Evolutionary conservation across 805 yeast genomes (phyloP), one percentile per base, ranked within the genome.

Genomic region (Hanseniaspora thailandica): DNA sequence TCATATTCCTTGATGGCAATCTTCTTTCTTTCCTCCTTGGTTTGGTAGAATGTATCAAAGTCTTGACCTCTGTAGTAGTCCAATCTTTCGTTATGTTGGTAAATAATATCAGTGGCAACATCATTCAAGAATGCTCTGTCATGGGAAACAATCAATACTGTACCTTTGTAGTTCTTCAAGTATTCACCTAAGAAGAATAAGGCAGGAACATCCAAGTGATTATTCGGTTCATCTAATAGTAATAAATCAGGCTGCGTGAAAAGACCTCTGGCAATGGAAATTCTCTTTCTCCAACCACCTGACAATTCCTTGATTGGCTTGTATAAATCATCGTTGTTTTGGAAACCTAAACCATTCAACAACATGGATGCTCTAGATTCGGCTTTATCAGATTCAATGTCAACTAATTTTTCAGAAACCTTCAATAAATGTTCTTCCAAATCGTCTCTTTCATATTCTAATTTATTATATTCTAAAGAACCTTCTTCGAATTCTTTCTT

Each of bases 211-310:
- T 93, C 99, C 95, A 93, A 85, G 96, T 89, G 93, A 82, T 93
- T 93, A 57, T 97, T 89, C 63, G 99, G 99, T 76, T 93, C 99
- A 78, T 93, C 98, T 59, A 93, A 76, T 65, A 93, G 73, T 59
- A 93, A 74, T 59, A 93, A 74, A 68, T 93, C 98, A 0, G 98
- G 98, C 66, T 87, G 83, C 76, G 97, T 90, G 76, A 93, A 93
- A 66, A 93, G 76, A 0, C 98, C 98, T 71, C 98, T 81, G 3
- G 98, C 98, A 56, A 93, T 76, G n/a, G 97, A 86, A 59, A 93
- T 76, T 74, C 98, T 85, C 98, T 93, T 93, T 77, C 98, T 84
- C 98, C 98, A 93, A 81, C 99, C 99, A 78, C 99, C 99, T 51
- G 97, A 88, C 67, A 93, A 93, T 26, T 88, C 77, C 59, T 87